Conservation (phyloP, 2,329 filamentous ascomycete genomes). For the Nigrograna mackinnonii region DNA sequence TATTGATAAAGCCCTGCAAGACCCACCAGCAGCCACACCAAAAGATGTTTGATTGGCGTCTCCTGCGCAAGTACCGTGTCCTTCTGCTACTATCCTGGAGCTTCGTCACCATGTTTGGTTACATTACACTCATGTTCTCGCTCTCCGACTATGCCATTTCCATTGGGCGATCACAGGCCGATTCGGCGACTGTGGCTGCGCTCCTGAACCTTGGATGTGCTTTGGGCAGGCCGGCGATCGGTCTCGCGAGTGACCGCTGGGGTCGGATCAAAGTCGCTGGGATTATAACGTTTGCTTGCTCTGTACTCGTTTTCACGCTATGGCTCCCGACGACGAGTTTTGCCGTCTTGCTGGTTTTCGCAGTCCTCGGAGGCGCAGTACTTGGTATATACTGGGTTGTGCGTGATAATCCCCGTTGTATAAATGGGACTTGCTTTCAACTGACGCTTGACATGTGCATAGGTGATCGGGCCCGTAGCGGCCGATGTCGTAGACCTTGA, state of each 20-base stretch:
- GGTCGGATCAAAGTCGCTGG: conserved; percentile 49
- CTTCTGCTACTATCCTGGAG: conserved; percentile 45
- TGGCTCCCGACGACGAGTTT: conserved; percentile 52
- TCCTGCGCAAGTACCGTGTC: conserved; percentile 41
- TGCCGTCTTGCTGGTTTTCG: conserved; percentile 48
- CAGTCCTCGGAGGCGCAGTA: conserved; percentile 47
- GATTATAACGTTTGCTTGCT: conserved; percentile 41
- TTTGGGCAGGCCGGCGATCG: conserved; percentile 51
- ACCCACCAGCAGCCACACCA: conserved; percentile 35
- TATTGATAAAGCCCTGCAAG: conserved; percentile 37
- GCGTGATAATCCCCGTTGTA: conserved; percentile 6
- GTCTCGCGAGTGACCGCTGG: conserved; percentile 49
- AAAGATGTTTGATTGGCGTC: conserved; percentile 37
- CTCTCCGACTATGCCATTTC: conserved; percentile 52
- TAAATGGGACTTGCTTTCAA: not conserved
- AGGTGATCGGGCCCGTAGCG: conserved; percentile 45
- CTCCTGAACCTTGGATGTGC: conserved; percentile 54
- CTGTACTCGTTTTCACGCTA: conserved; percentile 45
- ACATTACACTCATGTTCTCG: conserved; percentile 52
- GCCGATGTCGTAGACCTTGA: conserved; percentile 46
- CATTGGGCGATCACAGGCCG: conserved; percentile 43
- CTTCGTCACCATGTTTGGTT: conserved; percentile 52
- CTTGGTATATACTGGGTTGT: conserved; percentile 55
- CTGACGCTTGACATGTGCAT: conserved; percentile 1
- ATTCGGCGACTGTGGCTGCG: conserved; percentile 47